A percentile compares a stretch with the other conserved stretches of the same genome.
These are phyloP conservation scores for Datura wrightii DNA, from an alignment of 257 asterid genomes.

Conservation along the genomic window DNA sequence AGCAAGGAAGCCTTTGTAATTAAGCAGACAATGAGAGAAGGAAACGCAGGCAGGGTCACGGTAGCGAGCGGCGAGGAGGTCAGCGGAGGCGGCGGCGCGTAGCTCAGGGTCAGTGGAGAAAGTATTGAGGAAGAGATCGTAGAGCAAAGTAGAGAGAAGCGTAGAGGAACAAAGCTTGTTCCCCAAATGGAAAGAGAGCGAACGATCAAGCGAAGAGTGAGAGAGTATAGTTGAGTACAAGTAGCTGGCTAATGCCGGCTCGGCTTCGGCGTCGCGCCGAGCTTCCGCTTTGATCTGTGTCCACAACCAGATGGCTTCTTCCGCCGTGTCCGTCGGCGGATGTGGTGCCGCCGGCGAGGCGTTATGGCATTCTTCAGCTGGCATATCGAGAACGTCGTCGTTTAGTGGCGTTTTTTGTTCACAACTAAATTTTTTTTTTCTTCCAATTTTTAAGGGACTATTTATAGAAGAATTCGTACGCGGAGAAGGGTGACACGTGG, in stretches of 20 bases:
- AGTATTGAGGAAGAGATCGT: constrained; percentile 75
- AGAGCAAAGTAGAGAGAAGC: constrained; percentile 79
- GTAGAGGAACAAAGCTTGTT: constrained; percentile 94
- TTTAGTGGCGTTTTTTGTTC: background rate
- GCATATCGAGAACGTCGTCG: constrained; percentile 54
- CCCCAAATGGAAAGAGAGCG: constrained; percentile 82
- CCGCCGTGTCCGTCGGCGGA: constrained; percentile 56
- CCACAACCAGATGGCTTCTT: constrained; percentile 80
- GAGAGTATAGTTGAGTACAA: constrained; percentile 81
- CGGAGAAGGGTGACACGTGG: background rate
- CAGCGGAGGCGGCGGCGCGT: constrained; percentile 59
- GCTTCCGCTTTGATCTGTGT: constrained; percentile 76
- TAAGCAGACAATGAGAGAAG: constrained; percentile 53
- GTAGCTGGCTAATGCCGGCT: constrained; percentile 90
- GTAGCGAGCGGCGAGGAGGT: constrained; percentile 43
- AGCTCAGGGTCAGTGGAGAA: constrained; percentile 72
- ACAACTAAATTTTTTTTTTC: background rate
- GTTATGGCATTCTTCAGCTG: constrained; percentile 61
- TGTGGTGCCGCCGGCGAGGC: constrained; percentile 44
- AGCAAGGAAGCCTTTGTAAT: constrained; percentile 57
- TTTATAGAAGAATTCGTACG: background rate
- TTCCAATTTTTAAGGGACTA: background rate
- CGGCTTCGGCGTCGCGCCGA: constrained; percentile 79
- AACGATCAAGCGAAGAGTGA: constrained; percentile 84
- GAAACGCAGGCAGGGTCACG: constrained; percentile 58